Evolutionary conservation across 805 yeast genomes (phyloP).

Genomic region (Allodekkera sacchari): DNA sequence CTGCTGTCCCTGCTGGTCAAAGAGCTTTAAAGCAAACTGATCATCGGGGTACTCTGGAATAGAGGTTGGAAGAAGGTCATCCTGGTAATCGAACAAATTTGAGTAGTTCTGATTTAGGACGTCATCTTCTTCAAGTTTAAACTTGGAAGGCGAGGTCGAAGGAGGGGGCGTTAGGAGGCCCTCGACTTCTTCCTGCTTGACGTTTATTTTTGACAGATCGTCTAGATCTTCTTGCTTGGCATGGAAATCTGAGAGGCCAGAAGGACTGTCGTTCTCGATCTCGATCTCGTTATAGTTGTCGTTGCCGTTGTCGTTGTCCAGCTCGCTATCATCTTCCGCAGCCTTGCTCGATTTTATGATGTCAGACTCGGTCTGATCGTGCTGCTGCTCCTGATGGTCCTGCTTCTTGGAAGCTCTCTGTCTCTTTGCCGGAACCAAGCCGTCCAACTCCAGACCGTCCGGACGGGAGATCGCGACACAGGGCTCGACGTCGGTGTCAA

Average conservation of each 20-base stretch:
- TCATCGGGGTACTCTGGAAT: neutral
- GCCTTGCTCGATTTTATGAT: too few species aligned
- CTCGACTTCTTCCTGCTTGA: slow-evolving; percentile 9
- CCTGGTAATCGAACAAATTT: slow-evolving; percentile 19
- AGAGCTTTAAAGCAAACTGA: neutral
- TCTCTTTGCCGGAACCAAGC: slow-evolving; percentile 12
- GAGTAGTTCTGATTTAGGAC: slow-evolving; percentile 20
- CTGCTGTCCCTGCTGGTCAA: neutral
- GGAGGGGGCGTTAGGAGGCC: slow-evolving; percentile 20
- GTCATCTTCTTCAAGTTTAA: slow-evolving; percentile 19
- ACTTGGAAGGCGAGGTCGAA: slow-evolving; percentile 24
- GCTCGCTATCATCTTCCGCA: neutral
- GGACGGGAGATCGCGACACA: slow-evolving; percentile 17
- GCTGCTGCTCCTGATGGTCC: slow-evolving; percentile 7
- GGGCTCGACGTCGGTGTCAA: slow-evolving; percentile 9
- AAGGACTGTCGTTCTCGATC: slow-evolving; percentile 15
- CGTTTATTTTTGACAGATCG: slow-evolving; percentile 9
- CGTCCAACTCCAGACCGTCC: slow-evolving; percentile 17
- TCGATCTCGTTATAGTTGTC: neutral
- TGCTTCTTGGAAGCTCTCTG: slow-evolving; percentile 8
- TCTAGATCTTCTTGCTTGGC: neutral
- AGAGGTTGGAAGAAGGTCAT: slow-evolving; percentile 8
- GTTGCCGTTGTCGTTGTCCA: neutral
- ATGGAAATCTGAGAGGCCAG: slow-evolving; percentile 4
- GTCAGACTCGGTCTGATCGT: too few species aligned